Percentiles rank a stretch among this genome's conserved stretches.
Evolutionary conservation across 148 eudicot genomes (phyloP).

Genomic region (Nepenthes gracilis): DNA sequence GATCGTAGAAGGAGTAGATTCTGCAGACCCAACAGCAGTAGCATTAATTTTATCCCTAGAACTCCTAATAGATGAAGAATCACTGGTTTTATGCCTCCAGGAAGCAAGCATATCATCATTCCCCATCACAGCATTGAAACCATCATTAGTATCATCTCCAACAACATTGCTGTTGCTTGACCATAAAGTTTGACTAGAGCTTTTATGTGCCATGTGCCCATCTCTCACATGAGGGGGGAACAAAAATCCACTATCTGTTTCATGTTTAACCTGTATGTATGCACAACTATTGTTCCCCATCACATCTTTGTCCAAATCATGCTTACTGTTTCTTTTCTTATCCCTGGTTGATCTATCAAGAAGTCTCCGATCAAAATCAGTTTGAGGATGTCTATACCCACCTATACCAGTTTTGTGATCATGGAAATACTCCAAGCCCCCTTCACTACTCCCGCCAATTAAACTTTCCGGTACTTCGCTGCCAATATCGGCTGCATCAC

Average conservation of each 20-base stretch:
- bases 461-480: constrained; percentile 87
- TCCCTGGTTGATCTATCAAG: constrained; percentile 31
- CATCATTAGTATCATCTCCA: constrained; percentile 32
- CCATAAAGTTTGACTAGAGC: constrained; percentile 54
- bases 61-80: constrained; percentile 68
- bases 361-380: constrained; percentile 22
- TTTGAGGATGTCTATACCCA: constrained; percentile 26
- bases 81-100: constrained; percentile 67
- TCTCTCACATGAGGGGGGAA: constrained; percentile 71
- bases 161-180: constrained; percentile 31
- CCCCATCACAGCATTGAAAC: constrained; percentile 15
- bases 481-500: constrained; percentile 84
- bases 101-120: constrained; percentile 52
- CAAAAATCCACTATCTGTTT: constrained; percentile 59
- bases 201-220: constrained; percentile 30
- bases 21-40: constrained; percentile 45
- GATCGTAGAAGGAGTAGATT: constrained; percentile 67
- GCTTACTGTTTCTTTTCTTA: constrained; percentile 25
- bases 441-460: constrained; percentile 92
- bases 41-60: constrained; percentile 53
- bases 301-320: constrained; percentile 31
- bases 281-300: constrained; percentile 25
- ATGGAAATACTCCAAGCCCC: constrained; percentile 65
- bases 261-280: constrained; percentile 25
- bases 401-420: constrained; percentile 50